A percentile compares a stretch with the other conserved stretches of the same genome.
phyloP scores from a whole-genome alignment of 2,329 filamentous ascomycete species.

The Didymella exigua region DNA sequence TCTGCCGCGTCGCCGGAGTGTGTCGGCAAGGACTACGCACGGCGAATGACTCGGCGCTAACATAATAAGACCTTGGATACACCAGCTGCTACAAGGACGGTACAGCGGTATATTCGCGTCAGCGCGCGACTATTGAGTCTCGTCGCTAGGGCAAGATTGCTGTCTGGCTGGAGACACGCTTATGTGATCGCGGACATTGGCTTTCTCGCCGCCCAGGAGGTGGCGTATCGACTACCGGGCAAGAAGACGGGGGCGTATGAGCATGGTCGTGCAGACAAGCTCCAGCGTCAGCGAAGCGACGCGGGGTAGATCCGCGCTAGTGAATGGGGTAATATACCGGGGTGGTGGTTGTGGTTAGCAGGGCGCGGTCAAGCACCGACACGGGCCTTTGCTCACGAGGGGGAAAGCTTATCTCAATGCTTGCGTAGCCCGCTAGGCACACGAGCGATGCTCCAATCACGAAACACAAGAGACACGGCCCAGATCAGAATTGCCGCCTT shows the following conservation, averaged over 20 bases:
- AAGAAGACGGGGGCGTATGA: not conserved
- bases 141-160: too few relatives aligned
- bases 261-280: not conserved
- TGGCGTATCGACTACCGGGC: not conserved
- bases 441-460: not conserved
- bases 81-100: too few relatives aligned
- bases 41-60: too few relatives aligned
- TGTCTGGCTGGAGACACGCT: too few relatives aligned
- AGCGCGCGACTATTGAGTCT: too few relatives aligned
- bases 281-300: not conserved
- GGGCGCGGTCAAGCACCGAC: not conserved
- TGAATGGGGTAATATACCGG: not conserved
- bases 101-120: too few relatives aligned
- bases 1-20: too few relatives aligned
- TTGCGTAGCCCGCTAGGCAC: not conserved
- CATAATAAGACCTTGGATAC: too few relatives aligned
- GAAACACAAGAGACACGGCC: not conserved
- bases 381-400: not conserved
- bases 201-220: not conserved
- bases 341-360: not conserved
- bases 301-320: slow-evolving; percentile 8
- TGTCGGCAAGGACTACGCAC: too few relatives aligned
- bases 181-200: too few relatives aligned
- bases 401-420: slow-evolving; percentile 4
- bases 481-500: slow-evolving; percentile 5